Evolutionary conservation across 202 grass and related monocot genomes (phyloP), one percentile per base, ranked within the genome.

Genomic region (Eragrostis tef): DNA sequence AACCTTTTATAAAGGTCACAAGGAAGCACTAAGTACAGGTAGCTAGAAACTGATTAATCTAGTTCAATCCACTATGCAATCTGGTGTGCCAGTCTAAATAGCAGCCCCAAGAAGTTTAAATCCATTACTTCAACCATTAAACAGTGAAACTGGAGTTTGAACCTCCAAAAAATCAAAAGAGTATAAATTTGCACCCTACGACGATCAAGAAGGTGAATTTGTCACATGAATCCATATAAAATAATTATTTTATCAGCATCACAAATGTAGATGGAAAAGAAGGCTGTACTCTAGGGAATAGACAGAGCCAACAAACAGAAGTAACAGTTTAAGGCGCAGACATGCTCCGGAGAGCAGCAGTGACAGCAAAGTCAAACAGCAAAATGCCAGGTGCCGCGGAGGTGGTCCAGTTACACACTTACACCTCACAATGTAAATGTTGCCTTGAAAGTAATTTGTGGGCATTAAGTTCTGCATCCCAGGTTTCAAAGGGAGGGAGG

Each of bases 1-100:
- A 44, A 20, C 42, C n/a, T 59, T 25, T 75, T 45, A 84, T 64
- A 51, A 81, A 36, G 11, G 36, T 49, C 26, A 8, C 51, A 71
- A 51, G 45, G 46, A 27, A 66, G 9, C 21, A 60, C 11, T 22
- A 20, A 52, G 34, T 49, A 22, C 1, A 47, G 52, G 5, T 6
- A 59, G 27, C 21, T 68, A 80, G 19, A 6, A 9, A 64, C 54
- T 24, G 15, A 54, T 80, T 69, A 45, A 21, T 84, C 27, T 74
- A 67, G 15, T 39, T 34, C 22, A 14, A 25, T 74, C 20, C 58
- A 11, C n/a, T 73, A 61, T 71, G 8, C 10, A 60, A 51, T 19
- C 22, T 64, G 53, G 48, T 27, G 17, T 21, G 5, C 14, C 19
- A 36, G 22, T 62, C 22, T 62, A 62, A 51, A 72, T 31, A 81